Percentiles rank a stretch among this genome's conserved stretches.
Conservation (phyloP, 2,329 filamentous ascomycete genomes). For the Neofusicoccum kwambonambiense region DNA sequence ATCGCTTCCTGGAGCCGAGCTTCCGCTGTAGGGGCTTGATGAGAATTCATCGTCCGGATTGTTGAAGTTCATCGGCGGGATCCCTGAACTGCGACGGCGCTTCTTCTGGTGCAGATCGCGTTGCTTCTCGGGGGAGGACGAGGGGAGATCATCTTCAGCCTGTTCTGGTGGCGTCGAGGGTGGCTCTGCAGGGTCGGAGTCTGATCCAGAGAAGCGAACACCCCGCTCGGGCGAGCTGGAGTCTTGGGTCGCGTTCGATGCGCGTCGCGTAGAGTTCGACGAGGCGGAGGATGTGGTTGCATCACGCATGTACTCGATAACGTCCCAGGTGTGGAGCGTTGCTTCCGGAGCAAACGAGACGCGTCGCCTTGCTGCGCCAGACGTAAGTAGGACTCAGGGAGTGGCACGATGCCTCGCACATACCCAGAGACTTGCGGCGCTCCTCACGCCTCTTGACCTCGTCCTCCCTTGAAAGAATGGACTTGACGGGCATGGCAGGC, state of each 20-base stretch:
- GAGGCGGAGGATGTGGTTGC: slow-evolving; percentile 73
- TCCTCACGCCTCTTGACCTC: slow-evolving; percentile 70
- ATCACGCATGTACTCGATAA: slow-evolving; percentile 84
- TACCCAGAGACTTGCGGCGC: slow-evolving; percentile 82
- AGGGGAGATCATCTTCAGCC: slow-evolving; percentile 56
- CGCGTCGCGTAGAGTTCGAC: slow-evolving; percentile 71
- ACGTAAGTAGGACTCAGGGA: background rate
- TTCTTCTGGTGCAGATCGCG: slow-evolving; percentile 63
- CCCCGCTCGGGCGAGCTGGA: slow-evolving; percentile 25
- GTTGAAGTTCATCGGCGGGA: slow-evolving; percentile 64
- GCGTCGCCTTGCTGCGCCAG: slow-evolving; percentile 68
- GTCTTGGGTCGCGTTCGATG: slow-evolving; percentile 58
- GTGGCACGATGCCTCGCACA: slow-evolving; percentile 12
- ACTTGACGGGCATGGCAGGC: slow-evolving; percentile 52
- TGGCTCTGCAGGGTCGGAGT: slow-evolving; percentile 54
- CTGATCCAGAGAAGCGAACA: slow-evolving; percentile 26
- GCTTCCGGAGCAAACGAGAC: slow-evolving; percentile 98
- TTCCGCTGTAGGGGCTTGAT: slow-evolving; percentile 73
- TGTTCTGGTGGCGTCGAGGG: slow-evolving; percentile 64
- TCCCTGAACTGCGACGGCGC: slow-evolving; percentile 61
- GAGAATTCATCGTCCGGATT: slow-evolving; percentile 66
- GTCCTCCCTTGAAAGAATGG: slow-evolving; percentile 58
- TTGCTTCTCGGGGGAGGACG: slow-evolving; percentile 64
- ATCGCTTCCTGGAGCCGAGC: slow-evolving; percentile 41
- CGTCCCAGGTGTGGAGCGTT: slow-evolving; percentile 95